phyloP scores from a whole-genome alignment of 2,329 filamentous ascomycete species.

The Exophiala sp. region DNA sequence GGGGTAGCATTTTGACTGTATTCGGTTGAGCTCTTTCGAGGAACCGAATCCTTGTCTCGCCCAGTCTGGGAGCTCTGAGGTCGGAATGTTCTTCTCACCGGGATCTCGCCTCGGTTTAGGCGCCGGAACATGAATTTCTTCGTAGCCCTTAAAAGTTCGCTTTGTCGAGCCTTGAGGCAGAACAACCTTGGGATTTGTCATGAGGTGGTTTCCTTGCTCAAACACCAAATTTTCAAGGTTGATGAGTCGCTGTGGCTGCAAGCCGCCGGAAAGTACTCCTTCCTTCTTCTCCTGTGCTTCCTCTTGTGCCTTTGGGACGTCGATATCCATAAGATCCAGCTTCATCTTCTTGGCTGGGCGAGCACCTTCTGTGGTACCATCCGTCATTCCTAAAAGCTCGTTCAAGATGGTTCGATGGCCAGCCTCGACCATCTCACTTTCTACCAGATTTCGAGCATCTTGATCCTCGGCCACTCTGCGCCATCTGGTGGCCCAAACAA shows the following conservation, averaged over 20 bases:
- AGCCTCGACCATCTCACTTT: slow-evolving; percentile 86
- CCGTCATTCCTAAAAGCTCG: slow-evolving; percentile 71
- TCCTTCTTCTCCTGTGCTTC: slow-evolving; percentile 53
- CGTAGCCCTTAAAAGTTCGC: slow-evolving; percentile 93
- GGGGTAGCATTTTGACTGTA: slow-evolving; percentile 90
- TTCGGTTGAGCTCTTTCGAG: slow-evolving; percentile 84
- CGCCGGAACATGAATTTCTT: slow-evolving; percentile 94
- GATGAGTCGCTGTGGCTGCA: slow-evolving; percentile 82
- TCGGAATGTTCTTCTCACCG: slow-evolving; percentile 75
- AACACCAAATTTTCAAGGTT: slow-evolving; percentile 96
- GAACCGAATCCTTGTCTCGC: slow-evolving; percentile 79
- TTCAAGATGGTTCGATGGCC: slow-evolving; percentile 83
- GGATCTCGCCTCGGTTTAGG: slow-evolving; percentile 84
- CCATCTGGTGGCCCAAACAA: slow-evolving; percentile 91
- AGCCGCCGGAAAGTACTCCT: slow-evolving; percentile 70
- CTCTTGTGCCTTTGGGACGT: slow-evolving; percentile 62
- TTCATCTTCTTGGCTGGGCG: slow-evolving; percentile 79
- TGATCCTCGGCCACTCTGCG: slow-evolving; percentile 77
- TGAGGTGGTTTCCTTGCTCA: slow-evolving; percentile 96
- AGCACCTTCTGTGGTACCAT: slow-evolving; percentile 53
- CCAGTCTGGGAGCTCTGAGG: slow-evolving; percentile 90
- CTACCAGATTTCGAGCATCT: slow-evolving; percentile 67
- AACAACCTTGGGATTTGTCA: slow-evolving; percentile 97
- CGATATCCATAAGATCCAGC: slow-evolving; percentile 78
- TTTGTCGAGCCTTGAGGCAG: slow-evolving; percentile 94